Evolutionary conservation across 225 moss, liverwort and hornwort species (phyloP).

Genomic region (Bryum argenteum): DNA sequence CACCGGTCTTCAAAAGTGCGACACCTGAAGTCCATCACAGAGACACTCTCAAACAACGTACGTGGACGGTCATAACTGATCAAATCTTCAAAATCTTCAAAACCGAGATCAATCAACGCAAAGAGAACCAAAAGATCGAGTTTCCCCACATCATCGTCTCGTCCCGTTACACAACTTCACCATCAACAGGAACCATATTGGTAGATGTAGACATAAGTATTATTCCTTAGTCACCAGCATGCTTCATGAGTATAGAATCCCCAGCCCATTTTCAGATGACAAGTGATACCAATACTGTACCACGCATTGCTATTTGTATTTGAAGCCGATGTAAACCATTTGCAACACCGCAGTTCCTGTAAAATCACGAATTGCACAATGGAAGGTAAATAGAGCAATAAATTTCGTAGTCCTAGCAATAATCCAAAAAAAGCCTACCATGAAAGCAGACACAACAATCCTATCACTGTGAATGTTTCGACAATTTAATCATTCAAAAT

Average conservation of each 20-base stretch:
- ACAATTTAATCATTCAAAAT: not conserved
- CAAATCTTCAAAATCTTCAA: not conserved
- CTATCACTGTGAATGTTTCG: not conserved
- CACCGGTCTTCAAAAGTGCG: conserved; percentile 82
- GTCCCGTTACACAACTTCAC: not conserved
- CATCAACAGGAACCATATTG: not conserved
- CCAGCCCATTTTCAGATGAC: conserved; percentile 4
- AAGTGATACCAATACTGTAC: conserved; percentile 39
- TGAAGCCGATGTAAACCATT: conserved; percentile 90
- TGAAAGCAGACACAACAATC: not conserved
- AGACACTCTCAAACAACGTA: not conserved
- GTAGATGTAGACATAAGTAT: not conserved
- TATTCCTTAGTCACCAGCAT: not conserved
- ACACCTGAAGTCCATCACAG: conserved; percentile 54
- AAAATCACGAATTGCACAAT: conserved; percentile 16
- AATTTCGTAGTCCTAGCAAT: not conserved
- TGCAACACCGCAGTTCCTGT: conserved; percentile 85
- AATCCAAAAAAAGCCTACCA: not conserved
- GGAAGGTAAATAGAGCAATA: not conserved
- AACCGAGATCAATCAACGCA: not conserved
- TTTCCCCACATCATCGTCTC: not conserved
- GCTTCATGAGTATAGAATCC: conserved; percentile 11
- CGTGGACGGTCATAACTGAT: not conserved
- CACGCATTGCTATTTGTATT: conserved; percentile 94
- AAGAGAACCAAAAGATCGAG: not conserved